Conservation (phyloP, 1,139 yeast species). For the Zygoascus meyerae region DNA sequence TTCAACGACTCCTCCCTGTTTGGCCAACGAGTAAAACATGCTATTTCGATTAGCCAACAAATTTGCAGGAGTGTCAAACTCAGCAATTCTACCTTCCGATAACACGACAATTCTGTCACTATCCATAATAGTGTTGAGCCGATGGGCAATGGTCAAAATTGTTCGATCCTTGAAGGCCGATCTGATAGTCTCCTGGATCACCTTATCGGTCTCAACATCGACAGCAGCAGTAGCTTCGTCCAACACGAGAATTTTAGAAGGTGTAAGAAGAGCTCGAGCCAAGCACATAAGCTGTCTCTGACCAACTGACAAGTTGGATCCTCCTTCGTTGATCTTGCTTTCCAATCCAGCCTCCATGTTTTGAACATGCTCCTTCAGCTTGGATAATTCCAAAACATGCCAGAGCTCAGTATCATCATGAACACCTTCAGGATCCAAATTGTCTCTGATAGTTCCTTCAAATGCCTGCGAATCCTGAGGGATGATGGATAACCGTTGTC, state of each 20-base stretch:
- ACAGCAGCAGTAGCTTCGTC: conserved; percentile 99
- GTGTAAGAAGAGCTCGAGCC: conserved; percentile 79
- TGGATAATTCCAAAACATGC: conserved; percentile 80
- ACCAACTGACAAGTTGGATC: conserved; percentile 82
- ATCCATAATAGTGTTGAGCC: conserved; percentile 89
- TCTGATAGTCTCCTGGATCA: conserved; percentile 83
- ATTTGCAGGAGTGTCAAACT: conserved; percentile 73
- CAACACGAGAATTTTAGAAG: conserved; percentile 69
- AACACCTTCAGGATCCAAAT: conserved; percentile 75
- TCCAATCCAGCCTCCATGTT: conserved; percentile 62
- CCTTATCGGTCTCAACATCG: conserved; percentile 88
- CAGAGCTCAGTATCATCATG: conserved; percentile 75
- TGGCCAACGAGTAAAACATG: conserved; percentile 69
- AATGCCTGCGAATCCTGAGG: conserved; percentile 98
- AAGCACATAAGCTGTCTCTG: conserved; percentile 89
- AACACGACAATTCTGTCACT: conserved; percentile 83
- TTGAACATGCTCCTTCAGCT: conserved; percentile 67
- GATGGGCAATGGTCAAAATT: conserved; percentile 89
- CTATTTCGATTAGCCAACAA: conserved; percentile 64
- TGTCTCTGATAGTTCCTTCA: conserved; percentile 83
- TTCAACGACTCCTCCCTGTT: conserved; percentile 47
- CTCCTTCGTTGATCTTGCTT: conserved; percentile 70
- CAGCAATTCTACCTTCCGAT: conserved; percentile 79
- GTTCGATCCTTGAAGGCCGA: conserved; percentile 81
- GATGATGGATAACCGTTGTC: conserved; percentile 81